Evolutionary conservation across 2,329 filamentous ascomycete genomes (phyloP).

Genomic region (Aureobasidium sp.): DNA sequence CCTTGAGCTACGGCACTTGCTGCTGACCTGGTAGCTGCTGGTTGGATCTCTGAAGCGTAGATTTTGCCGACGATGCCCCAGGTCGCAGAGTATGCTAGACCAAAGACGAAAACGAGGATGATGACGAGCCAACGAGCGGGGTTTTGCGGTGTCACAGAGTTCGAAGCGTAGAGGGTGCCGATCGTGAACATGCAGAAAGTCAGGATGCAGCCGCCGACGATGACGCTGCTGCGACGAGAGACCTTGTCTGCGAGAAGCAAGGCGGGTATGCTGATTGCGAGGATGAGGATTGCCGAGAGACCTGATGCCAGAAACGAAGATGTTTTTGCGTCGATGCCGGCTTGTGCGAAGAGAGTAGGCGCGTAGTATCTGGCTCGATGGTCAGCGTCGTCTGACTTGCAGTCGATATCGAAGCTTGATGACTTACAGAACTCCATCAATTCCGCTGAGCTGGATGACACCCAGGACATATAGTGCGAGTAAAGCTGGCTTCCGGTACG

Average conservation of each 20-base stretch:
- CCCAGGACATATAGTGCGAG: slow-evolving; percentile 50
- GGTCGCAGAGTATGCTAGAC: slow-evolving; percentile 37
- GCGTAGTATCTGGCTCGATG: slow-evolving; percentile 41
- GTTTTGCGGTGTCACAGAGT: slow-evolving; percentile 9
- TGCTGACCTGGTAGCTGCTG: slow-evolving; percentile 42
- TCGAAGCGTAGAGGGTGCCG: slow-evolving; percentile 41
- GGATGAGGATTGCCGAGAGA: slow-evolving; percentile 48
- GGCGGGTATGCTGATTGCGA: slow-evolving; percentile 45
- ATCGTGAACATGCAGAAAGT: slow-evolving; percentile 46
- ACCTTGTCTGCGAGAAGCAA: slow-evolving; percentile 47
- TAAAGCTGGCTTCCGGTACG: slow-evolving; percentile 35
- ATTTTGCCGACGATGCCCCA: slow-evolving; percentile 51
- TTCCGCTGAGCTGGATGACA: slow-evolving; percentile 53
- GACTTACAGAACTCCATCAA: slow-evolving; percentile 39
- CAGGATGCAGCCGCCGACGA: slow-evolving; percentile 45
- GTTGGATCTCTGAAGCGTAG: slow-evolving; percentile 50
- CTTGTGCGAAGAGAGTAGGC: slow-evolving; percentile 48
- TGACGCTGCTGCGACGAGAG: slow-evolving; percentile 46
- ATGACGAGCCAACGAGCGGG: slow-evolving; percentile 41
- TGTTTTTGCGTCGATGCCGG: slow-evolving; percentile 42
- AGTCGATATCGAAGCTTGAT: too few relatives aligned
- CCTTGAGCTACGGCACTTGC: slow-evolving; percentile 46
- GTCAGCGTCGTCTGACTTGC: too few relatives aligned
- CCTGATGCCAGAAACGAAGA: slow-evolving; percentile 52
- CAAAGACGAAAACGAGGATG: slow-evolving; percentile 41